Base-by-base conservation (phyloP, 129 eudicot genomes). In the Gnaphalium uliginosum region DNA sequence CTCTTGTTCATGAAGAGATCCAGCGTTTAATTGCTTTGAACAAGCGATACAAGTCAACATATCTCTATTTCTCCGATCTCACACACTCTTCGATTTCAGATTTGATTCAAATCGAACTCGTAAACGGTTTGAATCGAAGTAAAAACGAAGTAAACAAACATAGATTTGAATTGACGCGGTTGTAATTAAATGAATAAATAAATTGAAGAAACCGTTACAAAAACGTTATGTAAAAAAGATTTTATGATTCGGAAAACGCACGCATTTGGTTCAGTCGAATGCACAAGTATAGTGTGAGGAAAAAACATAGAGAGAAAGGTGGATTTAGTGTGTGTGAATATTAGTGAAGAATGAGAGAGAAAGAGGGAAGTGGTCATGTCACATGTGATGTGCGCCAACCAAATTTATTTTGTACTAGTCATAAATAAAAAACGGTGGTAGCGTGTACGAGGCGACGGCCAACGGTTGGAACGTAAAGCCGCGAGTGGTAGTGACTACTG, bases 1-100 rank as follows among this genome's bases (percentile, higher is more conserved):
- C 14, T 87, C 87, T 57, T 75, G 88, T 60, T 86, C 88, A 2
- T 35, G 87, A 27, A 92, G 88, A 86, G 98, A 92, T 92, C 96
- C 92, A 43, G 57, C 76, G 39, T 75, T 73, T 21, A 78, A 82
- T 68, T 88, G 96, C 83, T 92, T 92, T 61, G 98, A 86, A 77
- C 98, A 92, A 10, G 96, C 90, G 33, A 92, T 90, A 86, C 98
- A 92, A 46, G 94, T 89, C 83, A 89, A 81, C 98, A 92, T 91
- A 69, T 59, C 50, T 58, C 48, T 39, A 24, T 60, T 9, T 10
- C 64, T 69, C 53, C 6, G 53, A 46, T 46, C n/a, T 46, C 53
- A 46, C 53, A 46, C 53, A 14, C 53, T 11, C 66, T 62, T 18
- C 15, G 46, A 64, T 17, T 32, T n/a, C 35, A 30, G 39, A 26